Evolutionary conservation across 164 flowering plant species (phyloP).

Genomic region (Warburgia ugandensis): DNA sequence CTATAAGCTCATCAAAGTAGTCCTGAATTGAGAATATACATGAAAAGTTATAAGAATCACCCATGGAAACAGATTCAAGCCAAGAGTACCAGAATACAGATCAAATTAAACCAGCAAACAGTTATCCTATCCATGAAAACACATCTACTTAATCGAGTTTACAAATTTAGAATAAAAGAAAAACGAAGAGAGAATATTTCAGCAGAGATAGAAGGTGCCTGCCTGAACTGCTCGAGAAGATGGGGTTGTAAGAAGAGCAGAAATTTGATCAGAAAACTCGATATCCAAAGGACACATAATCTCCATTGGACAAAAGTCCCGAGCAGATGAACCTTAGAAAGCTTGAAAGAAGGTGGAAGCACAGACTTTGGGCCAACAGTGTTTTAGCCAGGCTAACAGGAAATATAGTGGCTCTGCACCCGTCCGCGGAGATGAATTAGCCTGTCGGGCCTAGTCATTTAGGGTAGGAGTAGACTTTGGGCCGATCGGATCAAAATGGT

Average conservation of each 20-base stretch:
- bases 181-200: neutral
- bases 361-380: neutral
- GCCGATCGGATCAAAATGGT: too few species aligned
- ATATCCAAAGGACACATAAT: constrained; percentile 25
- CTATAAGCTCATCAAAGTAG: constrained; percentile 53
- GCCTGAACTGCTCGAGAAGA: constrained; percentile 56
- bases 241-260: constrained; percentile 67
- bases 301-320: constrained; percentile 15
- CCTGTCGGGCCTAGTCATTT: neutral
- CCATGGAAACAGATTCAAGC: neutral
- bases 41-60: neutral
- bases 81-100: neutral
- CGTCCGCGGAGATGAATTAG: constrained; percentile 1
- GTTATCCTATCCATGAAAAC: neutral
- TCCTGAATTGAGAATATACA: constrained; percentile 32
- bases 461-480: too few species aligned
- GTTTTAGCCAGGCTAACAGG: neutral
- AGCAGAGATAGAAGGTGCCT: neutral
- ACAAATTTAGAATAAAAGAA: neutral
- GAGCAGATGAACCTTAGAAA: neutral
- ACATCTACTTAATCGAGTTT: neutral
- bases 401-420: neutral
- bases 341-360: neutral
- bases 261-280: constrained; percentile 36
- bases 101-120: neutral